A percentile compares a stretch with the other conserved stretches of the same genome.
Conservation (phyloP, 768 basidiomycete genomes). For the Gloeostereum incarnatum region DNA sequence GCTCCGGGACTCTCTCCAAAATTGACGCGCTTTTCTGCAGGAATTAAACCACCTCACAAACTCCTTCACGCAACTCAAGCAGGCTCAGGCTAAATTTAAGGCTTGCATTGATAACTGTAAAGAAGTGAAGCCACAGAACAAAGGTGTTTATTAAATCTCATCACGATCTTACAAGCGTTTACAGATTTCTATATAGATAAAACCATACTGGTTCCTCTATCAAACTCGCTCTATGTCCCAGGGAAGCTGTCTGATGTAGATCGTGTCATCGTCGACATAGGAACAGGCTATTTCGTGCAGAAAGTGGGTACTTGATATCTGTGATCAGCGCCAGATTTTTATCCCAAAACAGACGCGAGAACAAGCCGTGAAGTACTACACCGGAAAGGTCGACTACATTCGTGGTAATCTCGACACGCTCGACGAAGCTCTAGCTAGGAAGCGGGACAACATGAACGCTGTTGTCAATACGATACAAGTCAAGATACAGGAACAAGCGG, state of each 20-base stretch:
- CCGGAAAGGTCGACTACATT: conserved; percentile 73
- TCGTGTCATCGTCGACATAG: conserved; percentile 89
- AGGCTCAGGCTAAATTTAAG: conserved; percentile 89
- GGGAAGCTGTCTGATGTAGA: conserved; percentile 79
- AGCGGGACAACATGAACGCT: conserved; percentile 81
- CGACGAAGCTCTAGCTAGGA: conserved; percentile 84
- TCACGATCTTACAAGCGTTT: too few species aligned
- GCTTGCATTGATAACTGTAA: conserved; percentile 74
- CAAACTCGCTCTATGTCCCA: conserved; percentile 92
- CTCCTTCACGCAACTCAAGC: conserved; percentile 88
- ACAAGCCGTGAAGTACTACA: conserved; percentile 78
- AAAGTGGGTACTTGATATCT: conserved; percentile 48
- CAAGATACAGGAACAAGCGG: conserved; percentile 21
- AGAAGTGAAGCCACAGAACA: conserved; percentile 65
- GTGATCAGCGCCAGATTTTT: background rate
- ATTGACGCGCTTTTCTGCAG: conserved; percentile 28
- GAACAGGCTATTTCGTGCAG: conserved; percentile 93
- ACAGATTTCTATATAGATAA: conserved; percentile 47
- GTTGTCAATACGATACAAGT: conserved; percentile 66
- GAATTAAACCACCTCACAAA: conserved; percentile 88
- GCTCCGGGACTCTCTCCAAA: background rate
- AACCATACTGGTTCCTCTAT: conserved; percentile 85
- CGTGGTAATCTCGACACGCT: conserved; percentile 76
- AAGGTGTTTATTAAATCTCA: conserved; percentile 25
- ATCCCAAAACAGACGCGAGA: conserved; percentile 49